These are phyloP conservation scores for Gypsophila paniculata DNA, from an alignment of 179 eudicot genomes.

Conservation along the genomic window DNA sequence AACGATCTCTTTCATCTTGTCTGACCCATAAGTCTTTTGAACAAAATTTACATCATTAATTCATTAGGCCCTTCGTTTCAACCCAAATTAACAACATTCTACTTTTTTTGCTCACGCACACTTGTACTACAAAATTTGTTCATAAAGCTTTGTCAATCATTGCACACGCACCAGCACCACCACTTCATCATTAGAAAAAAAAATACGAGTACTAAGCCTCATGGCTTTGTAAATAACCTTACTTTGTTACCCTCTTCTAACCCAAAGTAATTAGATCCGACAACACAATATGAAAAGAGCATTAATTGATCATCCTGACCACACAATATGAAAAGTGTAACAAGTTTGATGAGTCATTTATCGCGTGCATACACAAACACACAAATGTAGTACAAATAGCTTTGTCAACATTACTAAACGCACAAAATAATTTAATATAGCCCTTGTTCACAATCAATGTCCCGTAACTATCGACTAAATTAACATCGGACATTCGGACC, in stretches of 20 bases:
- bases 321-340: not conserved
- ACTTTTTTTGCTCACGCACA: not conserved
- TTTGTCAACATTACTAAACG: not conserved
- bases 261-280: not conserved
- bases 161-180: not conserved
- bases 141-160: not conserved
- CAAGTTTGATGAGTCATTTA: not conserved
- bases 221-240: not conserved
- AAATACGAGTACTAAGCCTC: not conserved
- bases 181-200: not conserved
- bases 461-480: not conserved
- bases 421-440: not conserved
- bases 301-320: not conserved
- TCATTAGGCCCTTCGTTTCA: not conserved
- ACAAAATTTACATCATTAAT: not conserved
- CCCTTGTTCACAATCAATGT: not conserved
- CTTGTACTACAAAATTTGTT: no score
- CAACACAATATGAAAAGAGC: not conserved
- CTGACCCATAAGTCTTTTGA: not conserved
- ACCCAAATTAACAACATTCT: not conserved
- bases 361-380: not conserved
- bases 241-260: not conserved
- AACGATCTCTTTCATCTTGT: not conserved
- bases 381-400: not conserved
- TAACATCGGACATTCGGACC: slow-evolving; percentile 9